These are phyloP conservation scores for Sergeia podlipaevii DNA, from an alignment of 208 protist species.

Conservation along the genomic window DNA sequence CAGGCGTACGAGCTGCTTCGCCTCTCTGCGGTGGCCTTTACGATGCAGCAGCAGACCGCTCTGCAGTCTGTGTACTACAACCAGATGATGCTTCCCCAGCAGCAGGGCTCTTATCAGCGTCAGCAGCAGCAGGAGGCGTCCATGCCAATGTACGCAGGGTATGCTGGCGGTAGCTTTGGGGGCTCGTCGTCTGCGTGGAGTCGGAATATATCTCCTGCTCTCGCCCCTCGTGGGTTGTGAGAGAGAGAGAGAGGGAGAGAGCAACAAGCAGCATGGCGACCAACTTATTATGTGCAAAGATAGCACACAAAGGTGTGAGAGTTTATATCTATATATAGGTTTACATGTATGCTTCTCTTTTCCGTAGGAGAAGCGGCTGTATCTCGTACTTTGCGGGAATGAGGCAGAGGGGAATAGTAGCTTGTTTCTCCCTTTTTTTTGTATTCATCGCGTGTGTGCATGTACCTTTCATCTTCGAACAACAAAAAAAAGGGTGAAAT, in stretches of 20 bases:
- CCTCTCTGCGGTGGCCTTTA: constrained; percentile 44
- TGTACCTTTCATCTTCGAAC: no score
- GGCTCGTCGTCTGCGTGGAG: not conserved
- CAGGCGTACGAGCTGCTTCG: constrained; percentile 50
- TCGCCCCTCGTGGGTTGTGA: no score
- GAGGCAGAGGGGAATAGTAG: no score
- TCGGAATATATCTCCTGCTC: not conserved
- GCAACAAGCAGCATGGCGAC: not conserved
- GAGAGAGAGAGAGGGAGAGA: not conserved
- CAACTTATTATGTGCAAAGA: constrained; percentile 8
- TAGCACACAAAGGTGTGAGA: no score
- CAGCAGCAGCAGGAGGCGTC: not conserved
- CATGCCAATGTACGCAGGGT: not conserved
- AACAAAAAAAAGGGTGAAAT: constrained; percentile 1
- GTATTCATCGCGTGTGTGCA: no score
- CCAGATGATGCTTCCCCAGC: constrained; percentile 43
- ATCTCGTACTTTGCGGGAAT: no score
- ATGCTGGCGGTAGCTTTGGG: not conserved
- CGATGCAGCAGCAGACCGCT: constrained; percentile 43
- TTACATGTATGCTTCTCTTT: no score
- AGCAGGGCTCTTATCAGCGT: constrained; percentile 19
- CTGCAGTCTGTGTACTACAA: constrained; percentile 64
- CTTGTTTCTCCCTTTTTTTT: no score
- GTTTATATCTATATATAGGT: no score
- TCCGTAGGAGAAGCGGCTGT: no score